Base-by-base conservation (phyloP, 1,284 basidiomycete genomes). In the Cutaneotrichosporon sp. region DNA sequence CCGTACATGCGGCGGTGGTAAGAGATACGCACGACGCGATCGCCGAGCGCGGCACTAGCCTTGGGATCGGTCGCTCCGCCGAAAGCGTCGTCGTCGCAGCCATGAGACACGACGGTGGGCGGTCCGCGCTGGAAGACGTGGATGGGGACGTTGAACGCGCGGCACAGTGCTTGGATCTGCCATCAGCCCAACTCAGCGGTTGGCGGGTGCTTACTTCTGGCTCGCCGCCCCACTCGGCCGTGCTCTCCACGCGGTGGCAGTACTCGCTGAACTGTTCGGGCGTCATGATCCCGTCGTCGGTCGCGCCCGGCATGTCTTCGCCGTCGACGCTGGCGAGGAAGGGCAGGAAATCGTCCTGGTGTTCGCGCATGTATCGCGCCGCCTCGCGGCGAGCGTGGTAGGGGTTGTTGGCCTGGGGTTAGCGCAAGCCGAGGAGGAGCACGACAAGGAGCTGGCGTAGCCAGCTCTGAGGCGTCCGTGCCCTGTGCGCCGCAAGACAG, bases 181-280 rank as follows among this genome's bases (percentile, higher is more conserved):
- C 7, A 17, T 54, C 38, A 54, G 52, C 80, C 78, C 62, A 4
- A 17, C 8, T 52, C 34, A 47, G 38, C 45, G 4, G 14, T 15
- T n/a, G 14, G 21, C 38, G 2, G 35, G 14, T 49, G 66, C 78
- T 55, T 40, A 81, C 80, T 69, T 98, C 96, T 2, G 92, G 93
- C 75, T 98, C 91, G 36, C 96, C 96, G 43, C 96, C 96, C 96
- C 96, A 98, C 33, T 85, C 82, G 9, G 84, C 88, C 9, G 91
- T 94, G 65, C 86, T 80, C 46, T 85, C 84, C 18, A 99, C 84
- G 10, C 81, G 80, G 56, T 78, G 76, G 71, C 92, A 97, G 72
- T 98, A 97, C 57, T 79, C 76, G 46, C 81, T 74, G 65, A 88
- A 96, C 67, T 87, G 81, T 38, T 76, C 74, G 8, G 77, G 78